Evolutionary conservation across 768 basidiomycete species (phyloP).

Genomic region (Grammothele lineata): DNA sequence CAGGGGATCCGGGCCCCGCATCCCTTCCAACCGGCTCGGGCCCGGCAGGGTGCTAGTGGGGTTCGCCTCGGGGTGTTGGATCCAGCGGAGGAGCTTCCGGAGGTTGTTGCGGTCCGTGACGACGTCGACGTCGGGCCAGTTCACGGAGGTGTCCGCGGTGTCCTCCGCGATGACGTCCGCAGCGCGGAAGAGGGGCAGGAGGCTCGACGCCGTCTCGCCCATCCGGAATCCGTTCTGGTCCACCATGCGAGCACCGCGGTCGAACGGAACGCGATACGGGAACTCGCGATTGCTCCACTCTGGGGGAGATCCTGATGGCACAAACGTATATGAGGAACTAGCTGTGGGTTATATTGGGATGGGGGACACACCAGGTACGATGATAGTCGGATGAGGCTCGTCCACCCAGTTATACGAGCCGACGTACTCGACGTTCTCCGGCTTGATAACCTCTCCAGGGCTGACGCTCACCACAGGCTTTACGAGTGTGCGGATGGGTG

Average conservation of each 20-base stretch:
- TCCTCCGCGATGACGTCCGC: conserved; percentile 37
- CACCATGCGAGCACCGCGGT: conserved; percentile 43
- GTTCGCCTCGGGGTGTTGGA: conserved; percentile 25
- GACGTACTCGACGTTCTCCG: conserved; percentile 34
- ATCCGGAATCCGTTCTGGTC: conserved; percentile 57
- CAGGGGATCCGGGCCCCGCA: conserved; percentile 23
- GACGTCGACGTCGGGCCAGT: conserved; percentile 37
- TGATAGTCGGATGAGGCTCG: conserved; percentile 40
- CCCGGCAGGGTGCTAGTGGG: too few species aligned
- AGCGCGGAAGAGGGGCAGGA: conserved; percentile 58
- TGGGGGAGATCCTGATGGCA: conserved; percentile 49
- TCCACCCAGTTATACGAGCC: conserved; percentile 56
- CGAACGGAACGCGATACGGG: conserved; percentile 53
- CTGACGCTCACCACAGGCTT: not conserved
- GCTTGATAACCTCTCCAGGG: not conserved
- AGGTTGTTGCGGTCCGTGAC: conserved; percentile 66
- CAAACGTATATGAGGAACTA: not conserved
- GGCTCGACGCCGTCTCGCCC: conserved; percentile 24
- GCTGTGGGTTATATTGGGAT: not conserved
- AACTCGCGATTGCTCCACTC: conserved; percentile 46
- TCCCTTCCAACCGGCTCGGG: too few species aligned
- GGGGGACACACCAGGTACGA: conserved; percentile 47
- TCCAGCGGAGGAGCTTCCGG: conserved; percentile 60
- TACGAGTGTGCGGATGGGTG: not conserved
- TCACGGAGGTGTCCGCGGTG: conserved; percentile 24